Percentiles rank a stretch among this genome's conserved stretches.
phyloP scores from a whole-genome alignment of 495 filamentous ascomycete species.

The Rhypophila decipiens region DNA sequence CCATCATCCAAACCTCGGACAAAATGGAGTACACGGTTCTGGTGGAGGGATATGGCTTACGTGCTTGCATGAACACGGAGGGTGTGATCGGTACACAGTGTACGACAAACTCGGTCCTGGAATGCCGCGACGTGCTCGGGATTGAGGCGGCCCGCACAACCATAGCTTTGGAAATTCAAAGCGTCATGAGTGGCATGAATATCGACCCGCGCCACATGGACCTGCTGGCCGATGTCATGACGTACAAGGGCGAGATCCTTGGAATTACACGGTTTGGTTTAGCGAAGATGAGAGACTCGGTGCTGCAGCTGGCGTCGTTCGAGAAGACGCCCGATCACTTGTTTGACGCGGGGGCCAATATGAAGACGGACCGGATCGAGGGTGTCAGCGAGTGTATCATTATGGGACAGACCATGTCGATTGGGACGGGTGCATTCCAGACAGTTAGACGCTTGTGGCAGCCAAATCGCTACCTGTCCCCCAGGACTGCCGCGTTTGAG shows the following conservation, averaged over 20 bases:
- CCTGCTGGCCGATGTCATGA: conserved; percentile 98
- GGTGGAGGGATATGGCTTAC: conserved; percentile 91
- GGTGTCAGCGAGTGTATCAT: conserved; percentile 97
- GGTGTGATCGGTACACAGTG: conserved; percentile 72
- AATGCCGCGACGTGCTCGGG: conserved; percentile 84
- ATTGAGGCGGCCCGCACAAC: conserved; percentile 89
- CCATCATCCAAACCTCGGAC: conserved; percentile 69
- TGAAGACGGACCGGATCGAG: conserved; percentile 82
- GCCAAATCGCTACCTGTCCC: conserved; percentile 53
- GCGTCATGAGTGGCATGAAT: conserved; percentile 85
- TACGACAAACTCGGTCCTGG: conserved; percentile 82
- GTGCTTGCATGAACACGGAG: conserved; percentile 82
- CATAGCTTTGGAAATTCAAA: conserved; percentile 72
- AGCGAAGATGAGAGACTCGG: conserved; percentile 92
- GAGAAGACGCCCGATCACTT: conserved; percentile 98
- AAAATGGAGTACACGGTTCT: conserved; percentile 61
- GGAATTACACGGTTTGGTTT: conserved; percentile 96
- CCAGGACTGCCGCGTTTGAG: conserved; percentile 69
- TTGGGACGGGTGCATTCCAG: conserved; percentile 89
- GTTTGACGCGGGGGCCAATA: conserved; percentile 86
- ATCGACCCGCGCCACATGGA: conserved; percentile 99
- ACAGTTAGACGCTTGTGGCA: conserved; percentile 72
- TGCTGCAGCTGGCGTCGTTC: conserved; percentile 91
- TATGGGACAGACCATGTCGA: conserved; percentile 86
- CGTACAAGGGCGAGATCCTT: conserved; percentile 95